Evolutionary conservation across 805 yeast genomes (phyloP), one percentile per base, ranked within the genome.

Genomic region (Nakazawaea peltata): DNA sequence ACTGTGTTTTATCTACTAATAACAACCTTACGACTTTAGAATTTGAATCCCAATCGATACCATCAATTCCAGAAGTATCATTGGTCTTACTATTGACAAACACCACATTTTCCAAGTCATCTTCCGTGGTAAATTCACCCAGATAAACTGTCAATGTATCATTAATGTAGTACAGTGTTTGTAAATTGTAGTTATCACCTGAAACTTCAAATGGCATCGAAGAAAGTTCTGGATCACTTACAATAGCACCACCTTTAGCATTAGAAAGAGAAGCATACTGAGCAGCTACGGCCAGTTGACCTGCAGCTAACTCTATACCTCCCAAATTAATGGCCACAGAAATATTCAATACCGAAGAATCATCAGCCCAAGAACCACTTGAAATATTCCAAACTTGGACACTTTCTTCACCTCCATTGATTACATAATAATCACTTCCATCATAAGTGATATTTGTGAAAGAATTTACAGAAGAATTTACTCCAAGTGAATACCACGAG

Each of bases 141-240:
- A 83, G 87, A 32, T 81, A 54, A 0, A 71, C 69, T 27, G 77
- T 57, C 9, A 67, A 41, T 0, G 77, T 51, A 10, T 59, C 59
- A 49, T 82, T 79, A 22, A 71, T 50, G 37, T 63, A 68, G 33
- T 53, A 52, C 1, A 74, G 68, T 3, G 62, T 39, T 18, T 48
- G 32, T 13, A 61, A 32, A 33, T 50, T 45, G 3, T 42, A 44
- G n/a, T 48, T 42, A 5, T 28, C n/a, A 10, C 19, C 28, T n/a
- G 23, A 10, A n/a, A 61, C 41, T 5, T 46, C 36, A 26, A 61
- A 39, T 26, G 53, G 48, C 32, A 48, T 54, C 7, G 44, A 36
- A 3, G 43, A 40, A 17, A 61, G 49, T 8, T 43, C 41, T 5
- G 48, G 43, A 25, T 44, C 47, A 18, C 36, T 38, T 31, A 66